Base-by-base conservation (phyloP, 192 early-diverging fungal genomes). In the Irineochytrium annulatum region DNA sequence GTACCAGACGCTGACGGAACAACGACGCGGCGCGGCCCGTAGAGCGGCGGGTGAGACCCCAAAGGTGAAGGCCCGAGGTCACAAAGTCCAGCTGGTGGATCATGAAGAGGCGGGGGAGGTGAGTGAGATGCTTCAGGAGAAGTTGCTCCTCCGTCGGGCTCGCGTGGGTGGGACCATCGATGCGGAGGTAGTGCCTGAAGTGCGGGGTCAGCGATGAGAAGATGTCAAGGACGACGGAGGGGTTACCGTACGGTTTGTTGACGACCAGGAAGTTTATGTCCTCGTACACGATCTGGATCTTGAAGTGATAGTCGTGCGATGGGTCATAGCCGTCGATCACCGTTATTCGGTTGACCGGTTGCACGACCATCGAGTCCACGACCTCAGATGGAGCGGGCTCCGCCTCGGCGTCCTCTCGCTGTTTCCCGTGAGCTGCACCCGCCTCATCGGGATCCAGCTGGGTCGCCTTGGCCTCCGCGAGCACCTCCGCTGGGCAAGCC, bases 31-130 rank as follows among this genome's bases (percentile, higher is more conserved):
- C 60, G 27, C 49, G 20, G 29, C 70, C n/a, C n/a, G n/a, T n/a
- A n/a, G n/a, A n/a, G n/a, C n/a, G 5, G 28, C 41, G 30, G 27
- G 20, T 34, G 30, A 68, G 26, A 16, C 51, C 73, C 70, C 72
- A 70, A 26, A 71, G 43, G 31, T 75, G 65, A 8, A 74, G 52
- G 5, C 73, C 72, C 19, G 39, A 49, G 6, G 71, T 73, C 1
- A 49, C 55, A 45, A 30, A 55, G 46, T 73, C 71, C 29, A 73
- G 35, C 65, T 73, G 70, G 43, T 73, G 71, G 6, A 54, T 24
- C n/a, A 62, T 49, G 32, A 24, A 57, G 17, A 26, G 74, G 45
- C 3, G 48, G 22, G 34, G 17, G 27, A 48, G 55, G 5, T 58
- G 24, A 1, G 63, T 29, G 28, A 59, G 52, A 3, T 16, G 19